Evolutionary conservation across 2,329 filamentous ascomycete genomes (phyloP), one percentile per base, ranked within the genome.

Genomic region (Colletotrichum eleusines): DNA sequence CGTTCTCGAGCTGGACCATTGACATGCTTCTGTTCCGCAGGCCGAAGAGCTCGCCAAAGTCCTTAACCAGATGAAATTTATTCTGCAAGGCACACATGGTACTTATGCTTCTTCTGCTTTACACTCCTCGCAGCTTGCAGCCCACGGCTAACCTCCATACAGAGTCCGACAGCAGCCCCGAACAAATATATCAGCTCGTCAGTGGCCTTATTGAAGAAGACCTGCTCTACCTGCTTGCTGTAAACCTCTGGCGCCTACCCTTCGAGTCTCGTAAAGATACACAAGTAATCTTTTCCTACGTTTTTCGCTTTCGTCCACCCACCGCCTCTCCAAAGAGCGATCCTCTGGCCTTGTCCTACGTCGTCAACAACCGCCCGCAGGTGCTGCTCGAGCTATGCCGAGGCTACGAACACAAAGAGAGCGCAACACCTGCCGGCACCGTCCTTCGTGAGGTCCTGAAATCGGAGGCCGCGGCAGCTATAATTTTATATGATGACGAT

Each of bases 191-290:
- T 78, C 90, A 95, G 77, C 89, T 98, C 59, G 92, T 98, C 63
- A 91, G 91, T 66, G 90, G 92, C 74, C 90, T 97, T 73, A 92
- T 98, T 76, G 90, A 95, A 79, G 94, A 98, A 83, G 94, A 97
- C 80, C 87, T 99, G 9, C 90, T 99, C 53, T 93, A 93, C 76
- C 86, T 93, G 62, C 91, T 99, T 69, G 94, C 95, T 26, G 87
- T 91, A 72, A 92, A 92, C 78, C 92, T 99, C 55, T 90, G 94
- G 81, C 89, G 91, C 62, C 88, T 99, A 5, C 94, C 95, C 0
- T 99, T 99, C 84, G 96, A 99, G 84, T 94, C 95, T 46, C 91
- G 95, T 77, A 98, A 98, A 84, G 95, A 98, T 78, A 93, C 94
- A 16, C 95, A 98, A 80, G 93, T 96, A 73, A 96, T 98, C 79